These are phyloP conservation scores for Beauveria sp. DNA, from an alignment of 2,329 filamentous ascomycete genomes.

Conservation along the genomic window DNA sequence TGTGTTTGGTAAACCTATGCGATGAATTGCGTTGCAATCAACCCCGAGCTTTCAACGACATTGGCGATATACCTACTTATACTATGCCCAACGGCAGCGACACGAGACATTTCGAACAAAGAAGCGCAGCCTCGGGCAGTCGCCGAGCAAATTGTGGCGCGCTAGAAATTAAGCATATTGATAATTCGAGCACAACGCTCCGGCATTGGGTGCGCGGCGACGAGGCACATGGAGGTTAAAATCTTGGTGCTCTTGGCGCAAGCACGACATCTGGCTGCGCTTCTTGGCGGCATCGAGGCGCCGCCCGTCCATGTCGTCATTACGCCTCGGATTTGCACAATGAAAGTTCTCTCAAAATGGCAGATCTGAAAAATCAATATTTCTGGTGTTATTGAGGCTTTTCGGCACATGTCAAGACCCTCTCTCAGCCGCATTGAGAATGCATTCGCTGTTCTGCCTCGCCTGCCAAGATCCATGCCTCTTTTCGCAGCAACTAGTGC, in stretches of 20 bases:
- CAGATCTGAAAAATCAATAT: too few relatives aligned
- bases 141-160: too few relatives aligned
- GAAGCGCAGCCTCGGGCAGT: too few relatives aligned
- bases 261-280: slow-evolving; percentile 7
- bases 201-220: not conserved
- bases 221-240: not conserved
- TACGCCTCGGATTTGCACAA: slow-evolving; percentile 6
- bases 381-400: too few relatives aligned
- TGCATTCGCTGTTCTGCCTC: not conserved
- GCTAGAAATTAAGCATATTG: not conserved
- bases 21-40: not conserved
- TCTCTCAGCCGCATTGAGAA: too few relatives aligned
- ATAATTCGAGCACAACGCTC: not conserved
- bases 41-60: too few relatives aligned
- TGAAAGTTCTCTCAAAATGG: not conserved
- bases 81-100: too few relatives aligned
- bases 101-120: too few relatives aligned
- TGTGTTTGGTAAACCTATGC: not conserved
- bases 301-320: slow-evolving; percentile 5
- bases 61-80: not conserved
- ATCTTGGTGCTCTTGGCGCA: slow-evolving; percentile 2
- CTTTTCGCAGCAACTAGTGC: not conserved
- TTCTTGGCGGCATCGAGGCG: slow-evolving; percentile 7
- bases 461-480: not conserved
- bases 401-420: too few relatives aligned